Evolutionary conservation across 371 early-diverging fungal genomes (phyloP), one percentile per base, ranked within the genome.

Genomic region (Apophysomyces ossiformis): DNA sequence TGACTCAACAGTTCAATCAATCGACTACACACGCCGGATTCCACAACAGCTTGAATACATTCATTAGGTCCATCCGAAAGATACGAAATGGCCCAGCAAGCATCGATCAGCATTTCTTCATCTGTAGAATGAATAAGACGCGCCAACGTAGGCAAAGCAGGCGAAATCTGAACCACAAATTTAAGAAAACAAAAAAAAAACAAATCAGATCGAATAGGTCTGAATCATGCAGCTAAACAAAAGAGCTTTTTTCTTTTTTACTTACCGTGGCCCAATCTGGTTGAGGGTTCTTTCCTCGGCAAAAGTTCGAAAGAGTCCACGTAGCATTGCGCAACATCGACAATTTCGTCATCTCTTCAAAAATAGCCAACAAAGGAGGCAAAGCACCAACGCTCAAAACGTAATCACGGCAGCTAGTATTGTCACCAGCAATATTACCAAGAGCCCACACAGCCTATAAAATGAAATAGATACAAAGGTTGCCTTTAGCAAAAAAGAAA

Each of bases 391-490:
- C 78, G 13, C 89, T 79, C 38, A 99, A 87, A 41, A 99, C 98
- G 73, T 79, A 89, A 82, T 99, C 99, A 69, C 99, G 93, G 79
- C 95, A 96, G 15, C 79, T 75, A 63, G 99, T 93, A 75, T 93
- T 93, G 87, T 99, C 99, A 67, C 99, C 99, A 44, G 99, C 98
- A 87, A 99, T 99, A 87, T 99, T 99, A 71, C 99, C 99, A 50
- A 99, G 86, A 16, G 99, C 99, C 99, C 99, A 99, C 47, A 99
- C 98, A 62, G 97, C 96, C 90, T 93, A 68, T 15, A 7, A 26
- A 44, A 16, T 47, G 54, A n/a, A 21, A 18, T 50, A n/a, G 7
- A 47, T 7, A n/a, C 2, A 26, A 26, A 26, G 32, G 3, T 2
- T 26, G 1, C 2, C 32, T 13, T 47, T 26, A 50, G 54, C 15